Evolutionary conservation across 2,329 filamentous ascomycete genomes (phyloP).

Genomic region (Hypomyces perniciosus): DNA sequence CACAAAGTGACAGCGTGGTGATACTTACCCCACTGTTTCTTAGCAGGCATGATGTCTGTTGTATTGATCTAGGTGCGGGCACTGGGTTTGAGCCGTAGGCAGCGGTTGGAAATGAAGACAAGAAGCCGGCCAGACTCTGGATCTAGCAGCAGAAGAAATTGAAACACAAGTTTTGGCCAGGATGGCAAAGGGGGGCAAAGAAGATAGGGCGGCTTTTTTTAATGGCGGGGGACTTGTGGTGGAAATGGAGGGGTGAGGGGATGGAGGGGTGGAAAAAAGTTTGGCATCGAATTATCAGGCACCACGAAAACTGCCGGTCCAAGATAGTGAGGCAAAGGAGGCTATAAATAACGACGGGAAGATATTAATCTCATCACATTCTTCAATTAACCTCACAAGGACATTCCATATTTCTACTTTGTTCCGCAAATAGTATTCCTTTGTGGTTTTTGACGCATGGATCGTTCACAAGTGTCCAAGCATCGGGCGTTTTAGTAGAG

Average conservation of each 20-base stretch:
- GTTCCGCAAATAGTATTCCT: no score
- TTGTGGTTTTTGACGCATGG: no score
- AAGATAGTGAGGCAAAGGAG: no score
- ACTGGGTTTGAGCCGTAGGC: no score
- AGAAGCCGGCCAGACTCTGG: background rate
- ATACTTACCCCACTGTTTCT: conserved; percentile 38
- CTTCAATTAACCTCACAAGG: no score
- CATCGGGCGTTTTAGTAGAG: no score
- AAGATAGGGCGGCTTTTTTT: background rate
- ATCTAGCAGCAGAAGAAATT: background rate
- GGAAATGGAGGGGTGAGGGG: background rate
- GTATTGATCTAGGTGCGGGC: background rate
- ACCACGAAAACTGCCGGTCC: no score
- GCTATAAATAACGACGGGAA: no score
- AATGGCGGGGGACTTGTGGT: background rate
- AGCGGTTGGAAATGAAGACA: no score
- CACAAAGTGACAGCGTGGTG: background rate
- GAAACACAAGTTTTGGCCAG: background rate
- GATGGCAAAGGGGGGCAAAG: background rate
- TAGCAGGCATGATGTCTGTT: conserved; percentile 37
- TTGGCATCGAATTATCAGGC: background rate
- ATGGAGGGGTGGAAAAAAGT: background rate
- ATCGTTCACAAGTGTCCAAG: no score
- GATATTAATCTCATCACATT: no score
- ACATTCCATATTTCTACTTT: no score